Evolutionary conservation across 164 flowering plant genomes (phyloP), one percentile per base, ranked within the genome.

Genomic region (Tinospora cordifolia): DNA sequence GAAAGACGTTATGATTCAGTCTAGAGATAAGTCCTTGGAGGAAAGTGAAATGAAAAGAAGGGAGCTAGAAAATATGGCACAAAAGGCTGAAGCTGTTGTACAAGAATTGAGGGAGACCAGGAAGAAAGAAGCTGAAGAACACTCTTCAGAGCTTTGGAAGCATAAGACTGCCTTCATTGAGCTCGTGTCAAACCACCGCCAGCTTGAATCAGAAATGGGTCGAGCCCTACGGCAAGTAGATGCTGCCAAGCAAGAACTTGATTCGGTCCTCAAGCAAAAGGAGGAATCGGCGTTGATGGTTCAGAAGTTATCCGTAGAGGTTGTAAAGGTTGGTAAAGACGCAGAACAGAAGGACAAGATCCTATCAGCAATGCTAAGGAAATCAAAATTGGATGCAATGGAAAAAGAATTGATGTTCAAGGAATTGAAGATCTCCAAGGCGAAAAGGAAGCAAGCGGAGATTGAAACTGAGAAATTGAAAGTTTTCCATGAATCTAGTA

Each of bases 81-180:
- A 74, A 34, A 76, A 76, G 68, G 82, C 77, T 15, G 87, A 86
- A 72, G 75, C 54, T 17, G 54, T 26, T 13, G 78, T 62, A 0
- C 87, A 85, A 62, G 94, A 87, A 71, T 59, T 87, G 80, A 86
- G 84, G 63, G 91, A 87, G 68, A 69, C 76, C 25, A 74, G 74
- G 19, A 84, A 81, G 72, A 79, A 65, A 27, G 88, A 83, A 71
- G 81, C 84, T 66, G 83, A 84, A 69, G 86, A 86, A 63, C 91
- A 87, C 77, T 79, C 88, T 13, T 72, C 79, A 6, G 92, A 92
- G 76, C 76, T 89, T 60, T 69, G 84, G 85, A 92, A 84, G 83
- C 97, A 89, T 66, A 95, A 95, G 74, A 87, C 92, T 30, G 91
- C 97, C 4, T 87, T 92, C 79, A 81, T 92, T 60, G 98, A 92